Evolutionary conservation across 345 rosid species (phyloP), one percentile per base, ranked within the genome.

Genomic region (Bruguiera parviflora): DNA sequence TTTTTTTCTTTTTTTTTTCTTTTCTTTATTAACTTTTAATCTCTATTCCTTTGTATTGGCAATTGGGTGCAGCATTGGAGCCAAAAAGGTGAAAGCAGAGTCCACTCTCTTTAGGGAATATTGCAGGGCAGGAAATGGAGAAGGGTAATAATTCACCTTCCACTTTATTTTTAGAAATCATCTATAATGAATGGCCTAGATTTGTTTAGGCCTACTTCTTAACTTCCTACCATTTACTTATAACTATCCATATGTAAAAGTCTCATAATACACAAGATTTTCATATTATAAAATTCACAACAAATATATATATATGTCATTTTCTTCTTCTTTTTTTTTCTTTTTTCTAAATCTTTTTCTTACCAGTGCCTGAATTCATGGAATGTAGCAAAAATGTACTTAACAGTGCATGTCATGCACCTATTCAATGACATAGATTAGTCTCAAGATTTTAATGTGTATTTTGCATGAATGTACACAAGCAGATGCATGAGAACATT

Each of bases 21-120:
- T 43, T 13, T 33, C 1, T 5, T 33, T 5, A 33, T 7, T 33
- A 33, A 31, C 0, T 33, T 33, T 5, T 33, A 8, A 33, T 39
- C 20, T 72, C 49, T 66, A 53, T 63, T 72, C 53, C 57, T 64
- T 63, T 16, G 59, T 66, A 67, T 60, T 82, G 19, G 5, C 49
- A 13, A 13, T 43, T 43, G 67, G 68, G 58, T 77, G 71, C 84
- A 94, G 98, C 89, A 91, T 94, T 83, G 98, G 98, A 56, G 98
- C 97, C 51, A 88, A 84, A 78, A 94, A 87, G 85, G 96, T 94
- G 80, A 91, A 91, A 79, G 89, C 92, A 72, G 91, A 88, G 84
- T 82, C 92, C 91, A 81, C 94, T 53, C 76, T 71, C 72, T 87
- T 91, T 63, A 79, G 87, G 77, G 98, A 91, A 86, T 87, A 87